Percentiles rank a stretch among this genome's conserved stretches.
phyloP scores from a whole-genome alignment of 257 asterid species.

The Solanum ossicruentum region DNA sequence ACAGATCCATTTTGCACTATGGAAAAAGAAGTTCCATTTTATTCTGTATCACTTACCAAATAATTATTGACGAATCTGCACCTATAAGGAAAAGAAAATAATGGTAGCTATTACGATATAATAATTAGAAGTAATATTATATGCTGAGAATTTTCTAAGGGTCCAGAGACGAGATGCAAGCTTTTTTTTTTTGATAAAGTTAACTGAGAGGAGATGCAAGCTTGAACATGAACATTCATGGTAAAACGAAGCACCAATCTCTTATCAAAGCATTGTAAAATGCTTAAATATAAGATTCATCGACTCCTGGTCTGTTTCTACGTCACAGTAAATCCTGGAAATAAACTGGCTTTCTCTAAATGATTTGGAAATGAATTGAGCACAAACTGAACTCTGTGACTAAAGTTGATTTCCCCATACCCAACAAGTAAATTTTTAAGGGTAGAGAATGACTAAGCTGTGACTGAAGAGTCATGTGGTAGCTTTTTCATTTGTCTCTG shows the following conservation, averaged over 20 bases:
- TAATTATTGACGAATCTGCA: not conserved
- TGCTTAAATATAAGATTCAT: not conserved
- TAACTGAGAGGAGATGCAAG: not conserved
- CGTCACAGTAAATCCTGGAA: not conserved
- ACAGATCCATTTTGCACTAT: not conserved
- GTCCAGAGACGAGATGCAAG: not conserved
- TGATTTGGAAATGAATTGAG: not conserved
- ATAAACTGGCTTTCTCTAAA: not conserved
- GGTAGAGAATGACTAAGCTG: not conserved
- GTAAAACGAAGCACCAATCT: not conserved
- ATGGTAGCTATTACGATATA: not conserved
- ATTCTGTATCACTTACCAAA: not conserved
- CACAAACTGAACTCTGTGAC: not conserved
- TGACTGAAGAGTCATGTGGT: not conserved
- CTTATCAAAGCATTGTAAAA: not conserved
- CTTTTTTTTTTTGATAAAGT: no score
- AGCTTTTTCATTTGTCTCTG: not conserved
- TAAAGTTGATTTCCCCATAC: not conserved
- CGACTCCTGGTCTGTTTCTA: not conserved
- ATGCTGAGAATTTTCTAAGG: not conserved
- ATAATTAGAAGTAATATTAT: no score
- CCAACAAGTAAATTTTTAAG: not conserved
- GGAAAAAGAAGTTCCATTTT: not conserved
- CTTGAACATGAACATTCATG: not conserved
- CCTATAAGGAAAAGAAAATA: not conserved